phyloP scores from a whole-genome alignment of 106 monocot genomes.

The Alisma plantagoaquatica region DNA sequence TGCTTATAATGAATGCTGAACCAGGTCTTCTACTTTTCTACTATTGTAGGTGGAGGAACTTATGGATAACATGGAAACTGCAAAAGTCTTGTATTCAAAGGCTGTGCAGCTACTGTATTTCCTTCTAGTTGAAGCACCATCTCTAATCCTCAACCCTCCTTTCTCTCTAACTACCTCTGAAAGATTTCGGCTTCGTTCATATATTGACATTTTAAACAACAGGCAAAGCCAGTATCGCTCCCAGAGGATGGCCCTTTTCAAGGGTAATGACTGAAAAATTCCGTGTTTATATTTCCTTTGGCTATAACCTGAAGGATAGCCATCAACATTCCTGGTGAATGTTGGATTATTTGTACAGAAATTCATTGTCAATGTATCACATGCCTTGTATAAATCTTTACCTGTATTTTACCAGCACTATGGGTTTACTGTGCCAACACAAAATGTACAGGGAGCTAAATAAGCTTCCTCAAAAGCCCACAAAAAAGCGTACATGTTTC shows the following conservation, averaged over 20 bases:
- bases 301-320: no score
- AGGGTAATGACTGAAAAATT: constrained; percentile 16
- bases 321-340: neutral
- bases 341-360: constrained; percentile 14
- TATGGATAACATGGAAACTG: constrained; percentile 54
- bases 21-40: no score
- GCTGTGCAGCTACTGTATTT: constrained; percentile 41
- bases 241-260: constrained; percentile 38
- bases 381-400: no score
- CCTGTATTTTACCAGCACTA: no score
- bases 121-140: constrained; percentile 73
- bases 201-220: constrained; percentile 63
- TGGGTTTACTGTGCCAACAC: no score
- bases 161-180: constrained; percentile 47
- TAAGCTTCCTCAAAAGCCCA: no score
- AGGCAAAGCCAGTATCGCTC: constrained; percentile 49
- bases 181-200: constrained; percentile 37
- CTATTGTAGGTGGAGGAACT: constrained; percentile 68
- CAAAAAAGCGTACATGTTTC: no score
- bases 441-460: no score
- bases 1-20: no score
- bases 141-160: constrained; percentile 51
- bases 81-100: constrained; percentile 41
- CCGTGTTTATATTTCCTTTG: neutral
- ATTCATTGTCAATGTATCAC: no score